Conservation (phyloP, 78 protist species). For the Emiliania huxleyi region DNA sequence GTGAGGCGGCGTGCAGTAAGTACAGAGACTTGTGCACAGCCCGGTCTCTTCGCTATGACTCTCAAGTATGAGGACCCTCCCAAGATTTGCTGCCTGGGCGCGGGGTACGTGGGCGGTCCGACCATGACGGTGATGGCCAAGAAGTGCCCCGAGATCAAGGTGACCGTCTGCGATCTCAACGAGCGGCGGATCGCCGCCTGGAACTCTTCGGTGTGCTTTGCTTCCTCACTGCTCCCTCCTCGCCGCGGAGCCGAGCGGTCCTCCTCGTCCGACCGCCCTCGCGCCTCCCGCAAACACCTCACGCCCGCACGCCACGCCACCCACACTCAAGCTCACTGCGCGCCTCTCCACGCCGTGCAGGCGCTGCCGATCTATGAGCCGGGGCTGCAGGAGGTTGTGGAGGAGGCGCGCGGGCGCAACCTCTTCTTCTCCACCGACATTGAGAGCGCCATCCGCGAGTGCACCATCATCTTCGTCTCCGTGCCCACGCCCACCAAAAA, state of each 20-base stretch:
- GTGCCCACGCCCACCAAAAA: conserved; percentile 91
- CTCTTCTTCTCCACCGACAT: conserved; percentile 85
- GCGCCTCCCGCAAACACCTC: too few species aligned
- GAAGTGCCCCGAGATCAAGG: conserved; percentile 65
- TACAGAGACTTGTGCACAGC: too few species aligned
- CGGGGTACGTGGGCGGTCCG: conserved; percentile 95
- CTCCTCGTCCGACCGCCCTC: too few species aligned
- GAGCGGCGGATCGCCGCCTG: neutral
- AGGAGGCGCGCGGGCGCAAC: conserved; percentile 56
- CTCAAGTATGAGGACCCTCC: neutral
- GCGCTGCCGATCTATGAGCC: conserved; percentile 93
- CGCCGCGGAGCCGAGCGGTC: too few species aligned
- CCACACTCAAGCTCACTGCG: too few species aligned
- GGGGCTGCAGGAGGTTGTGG: conserved; percentile 78
- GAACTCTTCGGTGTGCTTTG: neutral
- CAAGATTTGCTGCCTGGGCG: conserved; percentile 52
- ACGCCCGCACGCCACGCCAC: too few species aligned
- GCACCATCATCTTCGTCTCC: conserved; percentile 84
- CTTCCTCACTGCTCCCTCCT: too few species aligned
- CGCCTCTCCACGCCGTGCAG: too few species aligned
- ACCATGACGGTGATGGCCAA: conserved; percentile 79
- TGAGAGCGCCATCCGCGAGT: conserved; percentile 51
- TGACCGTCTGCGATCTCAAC: conserved; percentile 50
- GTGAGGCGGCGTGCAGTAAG: too few species aligned
- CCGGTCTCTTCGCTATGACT: too few species aligned